phyloP scores from a whole-genome alignment of 192 early-diverging fungal genomes.

The Entomortierella lignicola region DNA sequence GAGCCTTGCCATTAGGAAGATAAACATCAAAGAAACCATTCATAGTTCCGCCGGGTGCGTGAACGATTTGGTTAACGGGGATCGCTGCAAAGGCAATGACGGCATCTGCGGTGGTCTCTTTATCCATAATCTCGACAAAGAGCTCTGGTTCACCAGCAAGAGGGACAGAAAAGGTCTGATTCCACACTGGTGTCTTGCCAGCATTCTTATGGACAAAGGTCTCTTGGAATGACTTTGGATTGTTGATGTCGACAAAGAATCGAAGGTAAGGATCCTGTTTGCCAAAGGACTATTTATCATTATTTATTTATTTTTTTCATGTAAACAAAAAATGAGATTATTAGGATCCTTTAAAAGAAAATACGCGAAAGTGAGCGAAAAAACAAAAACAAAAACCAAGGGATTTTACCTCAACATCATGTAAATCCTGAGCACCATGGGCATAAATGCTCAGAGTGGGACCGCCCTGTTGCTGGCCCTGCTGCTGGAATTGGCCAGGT shows the following conservation, averaged over 20 bases:
- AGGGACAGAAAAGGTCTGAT: conserved; percentile 58
- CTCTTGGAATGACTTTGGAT: conserved; percentile 61
- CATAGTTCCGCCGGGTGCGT: conserved; percentile 54
- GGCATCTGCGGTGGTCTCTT: conserved; percentile 54
- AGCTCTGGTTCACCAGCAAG: conserved; percentile 59
- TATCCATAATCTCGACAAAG: conserved; percentile 61
- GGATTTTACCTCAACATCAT: conserved; percentile 48
- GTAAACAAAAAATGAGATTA: not conserved
- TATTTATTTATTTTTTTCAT: too few relatives aligned
- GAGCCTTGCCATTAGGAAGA: conserved; percentile 51
- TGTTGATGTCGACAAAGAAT: conserved; percentile 55
- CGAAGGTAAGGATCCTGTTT: conserved; percentile 65
- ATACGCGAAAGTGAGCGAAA: not conserved
- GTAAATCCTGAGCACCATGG: conserved; percentile 52
- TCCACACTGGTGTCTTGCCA: conserved; percentile 61
- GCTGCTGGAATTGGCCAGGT: conserved; percentile 3
- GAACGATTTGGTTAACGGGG: conserved; percentile 59
- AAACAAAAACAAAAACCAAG: conserved; percentile 1
- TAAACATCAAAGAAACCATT: conserved; percentile 59
- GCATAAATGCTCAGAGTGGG: conserved; percentile 52
- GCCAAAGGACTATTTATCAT: conserved; percentile 36
- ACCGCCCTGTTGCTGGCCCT: conserved; percentile 1
- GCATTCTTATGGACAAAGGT: conserved; percentile 62
- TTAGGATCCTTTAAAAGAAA: not conserved
- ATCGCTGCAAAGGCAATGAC: conserved; percentile 64